Percentiles rank a stretch among this genome's conserved stretches.
Conservation (phyloP, 2,329 filamentous ascomycete genomes). For the Trichophyton equinum region DNA sequence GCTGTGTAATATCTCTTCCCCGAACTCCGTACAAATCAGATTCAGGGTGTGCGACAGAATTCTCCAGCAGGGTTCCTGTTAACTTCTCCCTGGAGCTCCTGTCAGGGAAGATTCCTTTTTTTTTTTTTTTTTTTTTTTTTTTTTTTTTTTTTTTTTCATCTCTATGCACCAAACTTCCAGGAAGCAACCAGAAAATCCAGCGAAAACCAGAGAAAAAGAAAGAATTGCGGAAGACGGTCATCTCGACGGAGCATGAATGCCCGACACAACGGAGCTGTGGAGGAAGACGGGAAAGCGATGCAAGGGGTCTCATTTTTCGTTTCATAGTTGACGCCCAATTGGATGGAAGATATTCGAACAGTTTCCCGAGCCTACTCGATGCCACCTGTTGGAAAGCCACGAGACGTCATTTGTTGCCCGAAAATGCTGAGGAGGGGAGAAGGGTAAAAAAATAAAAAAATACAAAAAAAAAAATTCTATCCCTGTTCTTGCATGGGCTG, state of each 20-base stretch:
- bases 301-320: neutral
- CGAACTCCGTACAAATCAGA: neutral
- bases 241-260: neutral
- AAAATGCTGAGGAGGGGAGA: neutral
- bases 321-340: neutral
- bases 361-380: constrained; percentile 1
- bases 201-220: neutral
- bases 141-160: no score
- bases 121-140: no score
- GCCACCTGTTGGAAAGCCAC: neutral
- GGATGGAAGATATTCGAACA: neutral
- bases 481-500: constrained; percentile 1
- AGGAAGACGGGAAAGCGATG: neutral
- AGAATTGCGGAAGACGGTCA: neutral
- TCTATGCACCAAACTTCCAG: neutral
- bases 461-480: neutral
- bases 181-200: neutral
- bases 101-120: no score
- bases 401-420: neutral
- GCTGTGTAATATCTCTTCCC: neutral
- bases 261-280: neutral
- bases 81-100: no score
- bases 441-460: neutral
- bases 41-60: no score
- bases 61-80: no score